Base-by-base conservation (phyloP, 2,329 filamentous ascomycete genomes). In the Fusarium bulbicola region DNA sequence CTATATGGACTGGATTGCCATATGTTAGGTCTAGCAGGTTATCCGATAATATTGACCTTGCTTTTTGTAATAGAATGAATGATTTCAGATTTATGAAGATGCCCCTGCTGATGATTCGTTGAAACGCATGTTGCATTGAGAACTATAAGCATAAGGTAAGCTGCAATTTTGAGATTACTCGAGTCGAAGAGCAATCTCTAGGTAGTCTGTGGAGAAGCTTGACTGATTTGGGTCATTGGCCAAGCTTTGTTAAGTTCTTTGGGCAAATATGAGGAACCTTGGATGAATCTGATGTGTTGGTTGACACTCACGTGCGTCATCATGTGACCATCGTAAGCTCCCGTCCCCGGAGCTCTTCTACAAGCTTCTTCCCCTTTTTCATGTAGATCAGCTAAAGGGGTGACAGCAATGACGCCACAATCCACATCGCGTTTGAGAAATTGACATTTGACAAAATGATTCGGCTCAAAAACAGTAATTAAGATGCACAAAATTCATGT, bases 371-470 rank as follows among this genome's bases (percentile, higher is more conserved):
- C 57, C 67, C 67, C 70, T 52, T 59, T 59, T 67, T 53, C 46
- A 40, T 60, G 64, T 57, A 32, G 39, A 43, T 54, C 57, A 30
- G 39, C 36, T 50, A 69, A 43, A 54, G 47, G 63, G 66, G 56
- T 63, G 46, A 14, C 63, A 68, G 63, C 40, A 28, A 70, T 68
- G 71, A 74, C 71, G 71, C 70, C 71, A 74, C 71, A 49, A 30
- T 34, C 36, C 50, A 37, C 49, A 20, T 21, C 53, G 46, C 39
- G 47, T 58, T 58, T 26, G 40, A 26, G 67, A 57, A 56, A 34
- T 40, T 39, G 39, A 57, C 12, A 49, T 39, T 46, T 43, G n/a
- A 39, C 39, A 36, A 11, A 43, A 32, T 36, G 57, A 56, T 32
- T 58, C n/a, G 66, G 36, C 20, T 39, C 49, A 52, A 61, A 59